Base-by-base conservation (phyloP, 139 green algal genomes). In the Ettlia oleoabundans region DNA sequence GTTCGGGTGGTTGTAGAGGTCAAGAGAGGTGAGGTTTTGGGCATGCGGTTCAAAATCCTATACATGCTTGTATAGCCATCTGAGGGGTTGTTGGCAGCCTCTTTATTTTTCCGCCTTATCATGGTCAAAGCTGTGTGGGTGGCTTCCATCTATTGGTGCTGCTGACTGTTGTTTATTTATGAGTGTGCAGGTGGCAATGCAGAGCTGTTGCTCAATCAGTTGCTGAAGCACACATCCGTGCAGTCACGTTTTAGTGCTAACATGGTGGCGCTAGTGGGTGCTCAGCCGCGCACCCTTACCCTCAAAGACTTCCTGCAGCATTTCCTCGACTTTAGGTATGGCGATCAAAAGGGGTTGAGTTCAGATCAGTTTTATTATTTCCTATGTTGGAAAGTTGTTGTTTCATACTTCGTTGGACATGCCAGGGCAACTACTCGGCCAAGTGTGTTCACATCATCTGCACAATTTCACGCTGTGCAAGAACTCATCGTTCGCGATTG, bases 1-100 rank as follows among this genome's bases (percentile, higher is more conserved):
- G 91, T 98, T 82, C 89, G 96, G 0, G 85, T 99, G 64, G 96
- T 99, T 37, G 90, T 99, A 30, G 96, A 99, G 87, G 79, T 96
- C 2, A 91, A 92, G 85, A 55, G 86, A 26, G 84, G 89, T 86
- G 43, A 43, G 82, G n/a, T 58, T 24, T 7, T 3, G 47, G 8
- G 55, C 5, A 22, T 15, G 55, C 5, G 55, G 55, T 65, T 15
- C 9, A 51, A 51, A 42, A 42, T 41, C n/a, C 64, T 47, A 13
- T n/a, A 38, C 13, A 38, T 4, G 22, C 10, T 43, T 7, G n/a
- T 38, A 22, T 68, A 30, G 7, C 4, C 28, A 30, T 38, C 62
- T 30, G 15, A 38, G 33, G 6, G 33, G 64, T 47, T 10, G 32
- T 26, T 8, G 55, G 55, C 18, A 65, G 55, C 21, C 13, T 65